A percentile compares a stretch with the other conserved stretches of the same genome.
phyloP scores from a whole-genome alignment of 2,329 filamentous ascomycete species.

The Apiospora phragmitis region DNA sequence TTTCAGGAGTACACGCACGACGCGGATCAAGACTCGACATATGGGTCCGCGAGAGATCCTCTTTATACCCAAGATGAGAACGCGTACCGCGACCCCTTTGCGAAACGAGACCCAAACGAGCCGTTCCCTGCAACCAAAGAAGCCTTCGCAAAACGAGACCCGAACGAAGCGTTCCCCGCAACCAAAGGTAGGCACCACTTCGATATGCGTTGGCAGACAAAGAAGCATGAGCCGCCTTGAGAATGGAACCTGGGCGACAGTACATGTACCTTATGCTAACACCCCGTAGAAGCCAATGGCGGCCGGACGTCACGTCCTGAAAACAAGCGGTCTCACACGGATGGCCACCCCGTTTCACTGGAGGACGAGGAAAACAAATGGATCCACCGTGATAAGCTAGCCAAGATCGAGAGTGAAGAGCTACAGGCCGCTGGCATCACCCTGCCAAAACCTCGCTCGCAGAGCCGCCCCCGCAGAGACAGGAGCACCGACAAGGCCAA shows the following conservation, averaged over 20 bases:
- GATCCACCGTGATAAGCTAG: conserved; percentile 85
- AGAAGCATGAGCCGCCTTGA: background rate
- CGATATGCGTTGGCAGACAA: background rate
- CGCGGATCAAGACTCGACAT: conserved; percentile 23
- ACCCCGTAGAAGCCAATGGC: conserved; percentile 20
- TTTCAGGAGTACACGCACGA: conserved; percentile 26
- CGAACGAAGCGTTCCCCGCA: conserved; percentile 22
- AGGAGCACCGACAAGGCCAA: conserved; percentile 41
- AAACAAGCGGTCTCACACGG: conserved; percentile 31
- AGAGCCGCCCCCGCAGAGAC: conserved; percentile 48
- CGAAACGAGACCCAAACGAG: conserved; percentile 20
- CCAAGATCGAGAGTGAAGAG: conserved; percentile 78
- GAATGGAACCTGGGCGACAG: background rate
- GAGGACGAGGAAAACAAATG: conserved; percentile 67
- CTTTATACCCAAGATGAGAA: conserved; percentile 23
- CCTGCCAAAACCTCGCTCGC: conserved; percentile 53
- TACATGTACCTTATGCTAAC: conserved; percentile 19
- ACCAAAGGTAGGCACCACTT: conserved; percentile 25
- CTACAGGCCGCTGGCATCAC: conserved; percentile 76
- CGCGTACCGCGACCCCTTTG: conserved; percentile 21
- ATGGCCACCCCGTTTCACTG: conserved; percentile 24
- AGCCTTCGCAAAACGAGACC: conserved; percentile 18
- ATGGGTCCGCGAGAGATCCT: conserved; percentile 19
- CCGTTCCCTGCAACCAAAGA: conserved; percentile 26
- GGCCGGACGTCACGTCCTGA: conserved; percentile 21